These are phyloP conservation scores for Geranomyces michiganensis DNA, from an alignment of 192 early-diverging fungal genomes.

Conservation along the genomic window DNA sequence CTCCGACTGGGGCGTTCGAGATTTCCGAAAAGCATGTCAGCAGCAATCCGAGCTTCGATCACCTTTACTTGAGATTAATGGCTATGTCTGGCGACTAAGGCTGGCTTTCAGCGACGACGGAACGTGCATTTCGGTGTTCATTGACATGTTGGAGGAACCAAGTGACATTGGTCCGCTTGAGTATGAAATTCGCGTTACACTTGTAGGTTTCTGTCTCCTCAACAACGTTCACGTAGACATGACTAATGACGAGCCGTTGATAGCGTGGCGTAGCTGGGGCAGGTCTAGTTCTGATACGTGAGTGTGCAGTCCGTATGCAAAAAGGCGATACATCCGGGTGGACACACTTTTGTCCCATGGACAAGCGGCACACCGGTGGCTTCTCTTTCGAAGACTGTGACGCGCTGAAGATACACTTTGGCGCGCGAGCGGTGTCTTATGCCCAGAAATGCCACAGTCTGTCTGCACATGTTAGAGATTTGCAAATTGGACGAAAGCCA, in stretches of 20 bases:
- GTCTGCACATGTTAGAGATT: background rate
- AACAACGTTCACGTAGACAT: background rate
- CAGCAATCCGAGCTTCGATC: background rate
- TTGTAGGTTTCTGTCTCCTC: slow-evolving; percentile 32
- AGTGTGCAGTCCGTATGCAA: slow-evolving; percentile 5
- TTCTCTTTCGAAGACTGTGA: slow-evolving; percentile 19
- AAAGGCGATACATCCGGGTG: slow-evolving; percentile 42
- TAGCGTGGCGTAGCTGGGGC: background rate
- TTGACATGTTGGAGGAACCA: background rate
- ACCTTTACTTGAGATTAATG: background rate
- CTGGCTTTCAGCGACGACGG: background rate
- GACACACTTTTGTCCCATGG: slow-evolving; percentile 35
- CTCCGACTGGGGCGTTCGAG: background rate
- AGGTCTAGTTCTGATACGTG: background rate
- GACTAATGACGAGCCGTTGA: slow-evolving; percentile 1
- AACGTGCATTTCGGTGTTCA: background rate
- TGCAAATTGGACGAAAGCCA: no score
- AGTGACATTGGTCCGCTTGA: background rate
- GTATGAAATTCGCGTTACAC: slow-evolving; percentile 31
- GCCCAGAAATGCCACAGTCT: slow-evolving; percentile 39
- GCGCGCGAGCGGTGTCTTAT: slow-evolving; percentile 38
- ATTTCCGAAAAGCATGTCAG: slow-evolving; percentile 7
- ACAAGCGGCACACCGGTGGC: slow-evolving; percentile 24
- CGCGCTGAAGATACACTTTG: slow-evolving; percentile 27
- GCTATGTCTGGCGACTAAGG: slow-evolving; percentile 7